Evolutionary conservation across 495 filamentous ascomycete genomes (phyloP), one percentile per base, ranked within the genome.

Genomic region (Neurospora sublineolata): DNA sequence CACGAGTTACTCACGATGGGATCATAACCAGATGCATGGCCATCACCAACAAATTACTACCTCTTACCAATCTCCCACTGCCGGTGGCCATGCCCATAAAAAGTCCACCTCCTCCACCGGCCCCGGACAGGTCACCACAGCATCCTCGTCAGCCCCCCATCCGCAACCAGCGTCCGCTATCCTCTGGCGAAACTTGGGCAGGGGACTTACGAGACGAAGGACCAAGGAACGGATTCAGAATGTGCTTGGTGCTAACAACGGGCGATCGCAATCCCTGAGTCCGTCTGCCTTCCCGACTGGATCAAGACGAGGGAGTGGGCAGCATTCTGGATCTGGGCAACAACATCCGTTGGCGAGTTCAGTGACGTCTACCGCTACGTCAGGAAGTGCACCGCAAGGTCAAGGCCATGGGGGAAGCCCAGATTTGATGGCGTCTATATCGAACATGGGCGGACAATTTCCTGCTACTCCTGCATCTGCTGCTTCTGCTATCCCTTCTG

Each of bases 1-100:
- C 12, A 83, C 82, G 6, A 81, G 77, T 67, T 84, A 84, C 71
- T 75, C 77, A 58, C 76, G 80, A 14, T 82, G 79, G 71, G 78
- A 74, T 38, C 73, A 80, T 44, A 41, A 37, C 10, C 71, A 72
- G 68, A 72, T 60, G 27, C 52, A 52, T 60, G 52, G 6, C 5
- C 52, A 60, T 60, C 52, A 9, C 33, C 46, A 52, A 27, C 46
- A 52, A 27, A 9, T 14, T 60, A 20, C 46, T 27, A 27, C 20
- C 12, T 52, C 46, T 1, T 9, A 60, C 52, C 52, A 60, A 60
- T 60, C 27, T 8, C 27, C 52, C 14, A 60, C 52, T 1, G 52
- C 52, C 12, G 52, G 52, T 2, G 52, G 14, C 14, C 52, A 60
- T 60, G 52, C 11, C 27, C 27, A 60, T 33, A 1, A 60, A 18